Percentiles rank a stretch among this genome's conserved stretches.
Conservation (phyloP, 2,329 filamentous ascomycete genomes). For the Diatrype stigma region DNA sequence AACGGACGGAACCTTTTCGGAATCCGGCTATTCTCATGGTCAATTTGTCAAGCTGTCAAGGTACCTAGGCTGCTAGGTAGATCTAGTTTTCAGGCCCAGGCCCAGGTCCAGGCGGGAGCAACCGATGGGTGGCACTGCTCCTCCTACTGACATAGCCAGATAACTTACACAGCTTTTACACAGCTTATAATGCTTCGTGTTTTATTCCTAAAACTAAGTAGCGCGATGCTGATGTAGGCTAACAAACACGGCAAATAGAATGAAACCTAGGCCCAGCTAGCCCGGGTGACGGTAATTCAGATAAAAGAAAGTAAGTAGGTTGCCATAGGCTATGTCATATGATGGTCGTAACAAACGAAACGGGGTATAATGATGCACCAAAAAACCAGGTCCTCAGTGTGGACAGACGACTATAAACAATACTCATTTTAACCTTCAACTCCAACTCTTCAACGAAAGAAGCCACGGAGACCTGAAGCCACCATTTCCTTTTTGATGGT, state of each 20-base stretch:
- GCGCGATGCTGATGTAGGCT: no score
- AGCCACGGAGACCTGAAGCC: constrained; percentile 38
- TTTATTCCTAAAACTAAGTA: no score
- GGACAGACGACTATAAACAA: constrained; percentile 12
- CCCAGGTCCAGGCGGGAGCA: no score
- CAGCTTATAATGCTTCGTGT: neutral
- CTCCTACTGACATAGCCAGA: neutral
- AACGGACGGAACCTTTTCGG: neutral
- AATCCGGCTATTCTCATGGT: neutral
- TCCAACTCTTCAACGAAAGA: constrained; percentile 36
- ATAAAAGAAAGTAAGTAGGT: constrained; percentile 5
- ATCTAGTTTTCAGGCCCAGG: neutral
- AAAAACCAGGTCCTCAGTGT: constrained; percentile 11
- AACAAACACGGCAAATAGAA: neutral
- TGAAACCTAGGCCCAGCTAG: neutral
- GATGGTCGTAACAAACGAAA: constrained; percentile 7
- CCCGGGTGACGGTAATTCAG: neutral
- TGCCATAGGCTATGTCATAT: constrained; percentile 8
- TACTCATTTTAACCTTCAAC: constrained; percentile 1
- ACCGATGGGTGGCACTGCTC: no score
- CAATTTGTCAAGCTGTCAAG: neutral
- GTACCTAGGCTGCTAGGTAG: neutral
- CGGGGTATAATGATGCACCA: constrained; percentile 16
- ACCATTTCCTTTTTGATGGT: constrained; percentile 33
- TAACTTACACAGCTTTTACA: no score